Evolutionary conservation across 192 early-diverging fungal genomes (phyloP), one percentile per base, ranked within the genome.

Genomic region (Backusella psychrophila): DNA sequence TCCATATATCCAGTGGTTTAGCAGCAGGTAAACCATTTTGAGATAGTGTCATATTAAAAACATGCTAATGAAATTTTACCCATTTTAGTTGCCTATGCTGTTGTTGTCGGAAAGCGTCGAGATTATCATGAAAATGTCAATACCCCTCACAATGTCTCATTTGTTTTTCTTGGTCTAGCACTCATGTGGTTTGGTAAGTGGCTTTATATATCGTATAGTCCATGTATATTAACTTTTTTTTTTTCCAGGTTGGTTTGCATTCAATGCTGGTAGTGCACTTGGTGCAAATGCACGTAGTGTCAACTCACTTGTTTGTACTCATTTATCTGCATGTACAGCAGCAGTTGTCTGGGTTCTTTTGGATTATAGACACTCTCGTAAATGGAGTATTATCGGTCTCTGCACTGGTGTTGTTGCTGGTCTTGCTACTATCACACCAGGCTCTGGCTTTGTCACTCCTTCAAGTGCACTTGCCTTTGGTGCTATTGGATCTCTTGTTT

Each of bases 341-440:
- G 93, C 85, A 14, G 52, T 96, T 49, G 87, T 92, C 35, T 96
- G 93, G 92, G 84, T 93, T 65, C 78, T 91, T 46, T 78, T 93
- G 79, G 93, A 96, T 39, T 94, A 91, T 77, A 80, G 90, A 49
- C 79, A 86, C 71, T 88, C 89, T 72, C 86, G 88, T 80, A 94
- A 94, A 84, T 85, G 90, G 79, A 92, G 91, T 8, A 89, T 90
- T 72, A 90, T 97, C 52, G 95, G 93, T 33, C 92, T 94, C 80
- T 97, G 96, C 81, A 92, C 92, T 15, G 96, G 96, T 44, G 95
- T 94, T 17, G 92, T 97, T 12, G 94, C 94, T 19, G 96, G 94
- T n/a, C 87, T 97, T 77, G 96, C 95, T 3, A 93, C 90, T 41
- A 92, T 97, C 75, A 97, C 96, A 26, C 96, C 96, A 0, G 95